phyloP scores from a whole-genome alignment of 306 rosid genomes.

The Vigna unguiculata region DNA sequence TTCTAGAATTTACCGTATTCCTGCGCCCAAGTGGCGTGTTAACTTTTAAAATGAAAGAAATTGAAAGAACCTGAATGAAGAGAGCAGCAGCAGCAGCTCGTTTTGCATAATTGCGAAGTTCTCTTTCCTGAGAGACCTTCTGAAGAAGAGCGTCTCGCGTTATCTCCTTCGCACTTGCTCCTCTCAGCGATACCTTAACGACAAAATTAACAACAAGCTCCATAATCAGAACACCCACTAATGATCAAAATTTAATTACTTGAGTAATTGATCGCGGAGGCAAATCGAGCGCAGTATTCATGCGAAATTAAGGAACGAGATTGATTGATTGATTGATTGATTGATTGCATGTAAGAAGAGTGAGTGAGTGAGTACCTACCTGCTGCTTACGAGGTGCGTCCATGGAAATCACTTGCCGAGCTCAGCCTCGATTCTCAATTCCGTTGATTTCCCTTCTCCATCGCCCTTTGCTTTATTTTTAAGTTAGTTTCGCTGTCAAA shows the following conservation, averaged over 20 bases:
- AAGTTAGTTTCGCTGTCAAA: background rate
- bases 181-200: conserved; percentile 87
- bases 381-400: conserved; percentile 71
- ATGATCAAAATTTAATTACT: background rate
- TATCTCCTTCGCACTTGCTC: conserved; percentile 95
- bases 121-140: conserved; percentile 86
- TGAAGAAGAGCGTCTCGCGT: conserved; percentile 90
- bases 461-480: background rate
- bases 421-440: background rate
- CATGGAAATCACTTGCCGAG: conserved; percentile 51
- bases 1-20: background rate
- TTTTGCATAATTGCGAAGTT: conserved; percentile 83
- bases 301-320: background rate
- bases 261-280: background rate
- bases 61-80: conserved; percentile 75
- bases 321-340: background rate
- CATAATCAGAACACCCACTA: background rate
- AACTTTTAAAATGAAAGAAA: background rate
- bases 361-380: conserved; percentile 45
- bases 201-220: background rate
- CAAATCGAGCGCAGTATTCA: background rate
- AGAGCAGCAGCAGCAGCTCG: conserved; percentile 85
- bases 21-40: background rate
- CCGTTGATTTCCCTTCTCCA: conserved; percentile 11
- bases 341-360: background rate